Base-by-base conservation (phyloP, 1,284 basidiomycete species). In the Cryptococcus sp. region DNA sequence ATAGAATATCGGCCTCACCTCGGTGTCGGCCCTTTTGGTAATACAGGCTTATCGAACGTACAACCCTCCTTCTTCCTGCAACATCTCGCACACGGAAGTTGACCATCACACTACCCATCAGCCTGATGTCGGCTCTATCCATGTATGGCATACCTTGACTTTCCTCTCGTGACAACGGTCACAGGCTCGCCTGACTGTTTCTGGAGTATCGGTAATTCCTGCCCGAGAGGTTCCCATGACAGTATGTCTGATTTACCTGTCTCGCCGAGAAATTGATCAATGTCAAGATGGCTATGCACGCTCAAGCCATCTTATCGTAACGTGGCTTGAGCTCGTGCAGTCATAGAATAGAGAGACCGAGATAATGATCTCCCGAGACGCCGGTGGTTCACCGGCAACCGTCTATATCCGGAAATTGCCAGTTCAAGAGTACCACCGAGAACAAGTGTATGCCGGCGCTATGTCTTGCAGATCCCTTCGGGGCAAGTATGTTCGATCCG, bases 121-220 rank as follows among this genome's bases (percentile, higher is more conserved):
- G 40, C 47, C 31, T 49, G 34, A 32, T 37, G 21, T 41, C 2
- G 7, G 16, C 34, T 21, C 7, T 25, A 1, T 45, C 9, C 10
- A 19, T 23, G 23, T 28, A 11, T 22, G 4, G 45, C 58, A 40
- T 39, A 63, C 63, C 50, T 66, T 66, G 55, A 64, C 57, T 50
- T 62, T 63, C n/a, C 60, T 50, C 19, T 44, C 47, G 49, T 64
- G 62, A 48, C 64, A 66, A 23, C 55, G 52, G 37, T 66, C 64
- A 47, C 64, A 66, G 14, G 63, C 63, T 21, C 53, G 45, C 32
- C 32, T 34, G 32, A 34, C 32, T 34, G 32, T 34, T 9, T 34
- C 32, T 16, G 9, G 32, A 34, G 10, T 34, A 16, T 34, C 32
- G 32, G 32, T 16, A 16, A 34, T 34, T 9, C 32, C 32, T 9